Evolutionary conservation across 352 stramenopile species (phyloP), one percentile per base, ranked within the genome.

Genomic region (Pelagophyceae sp.): DNA sequence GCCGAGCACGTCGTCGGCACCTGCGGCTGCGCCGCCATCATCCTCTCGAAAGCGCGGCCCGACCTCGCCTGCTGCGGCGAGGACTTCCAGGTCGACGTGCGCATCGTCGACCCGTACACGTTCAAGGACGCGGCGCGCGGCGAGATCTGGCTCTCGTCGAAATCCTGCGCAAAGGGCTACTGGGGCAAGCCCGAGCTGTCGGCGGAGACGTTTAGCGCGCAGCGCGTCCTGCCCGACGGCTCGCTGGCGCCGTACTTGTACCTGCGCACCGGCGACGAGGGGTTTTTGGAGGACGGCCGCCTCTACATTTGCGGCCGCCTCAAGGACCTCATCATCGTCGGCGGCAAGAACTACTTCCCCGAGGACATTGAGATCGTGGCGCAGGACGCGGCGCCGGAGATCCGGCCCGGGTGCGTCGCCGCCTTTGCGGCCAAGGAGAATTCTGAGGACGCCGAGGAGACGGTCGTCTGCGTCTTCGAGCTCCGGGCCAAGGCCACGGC

Each of bases 311-410:
- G 91, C 81, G 94, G 94, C 0, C 87, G 94, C 25, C 88, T 94
- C 75, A 98, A 98, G 82, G 94, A 98, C 74, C 78, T 98, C n/a
- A 91, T 98, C 60, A 98, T 98, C 81, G 90, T 98, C 65, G 86
- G 92, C n/a, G 94, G 94, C 11, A 84, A 91, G 0, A 98, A 98
- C 82, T 90, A 97, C 82, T 98, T 97, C 78, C 94, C 94, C 0
- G 91, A 98, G 81, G 94, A 98, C 75, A 86, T 98, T 27, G 94
- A 98, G 76, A 90, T 87, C 2, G 89, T 87, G 2, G 90, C 95
- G 79, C 61, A 85, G 63, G 60, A 74, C 27, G 77, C 76, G n/a
- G 81, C 78, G 23, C 50, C 65, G n/a, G 38, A 50, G 0, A 74
- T 81, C 31, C 50, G 78, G 20, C 78, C 78, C 23, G 78, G 78